Conservation (phyloP, 371 early-diverging fungal species). For the Rhizopus delemar region DNA sequence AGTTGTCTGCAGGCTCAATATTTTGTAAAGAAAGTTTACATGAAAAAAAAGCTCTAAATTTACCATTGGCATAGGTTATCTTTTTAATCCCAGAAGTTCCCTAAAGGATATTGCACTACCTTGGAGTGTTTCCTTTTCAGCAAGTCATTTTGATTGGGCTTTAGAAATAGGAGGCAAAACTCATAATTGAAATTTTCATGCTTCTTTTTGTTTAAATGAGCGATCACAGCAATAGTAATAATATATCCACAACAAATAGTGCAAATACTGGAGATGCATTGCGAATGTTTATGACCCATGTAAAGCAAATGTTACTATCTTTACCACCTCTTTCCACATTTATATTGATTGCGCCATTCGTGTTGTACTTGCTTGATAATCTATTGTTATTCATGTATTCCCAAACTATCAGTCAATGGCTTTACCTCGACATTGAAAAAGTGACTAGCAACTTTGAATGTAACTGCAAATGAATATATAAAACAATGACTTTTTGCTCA, state of each 20-base stretch:
- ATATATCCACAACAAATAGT: slow-evolving; percentile 1
- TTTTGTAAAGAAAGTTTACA: too few relatives aligned
- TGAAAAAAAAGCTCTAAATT: too few relatives aligned
- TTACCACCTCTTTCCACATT: slow-evolving; percentile 23
- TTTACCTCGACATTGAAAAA: slow-evolving; percentile 10
- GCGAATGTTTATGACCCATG: slow-evolving; percentile 17
- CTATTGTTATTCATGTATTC: slow-evolving; percentile 1
- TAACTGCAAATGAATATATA: neutral
- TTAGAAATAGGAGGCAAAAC: neutral
- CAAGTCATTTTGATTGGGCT: neutral
- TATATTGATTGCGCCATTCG: slow-evolving; percentile 8
- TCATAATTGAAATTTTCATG: neutral
- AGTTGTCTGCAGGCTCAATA: too few relatives aligned
- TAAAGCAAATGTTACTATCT: slow-evolving; percentile 18
- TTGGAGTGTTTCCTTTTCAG: too few relatives aligned
- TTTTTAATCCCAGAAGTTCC: too few relatives aligned
- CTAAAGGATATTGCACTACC: too few relatives aligned
- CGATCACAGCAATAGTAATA: neutral
- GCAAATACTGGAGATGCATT: slow-evolving; percentile 19
- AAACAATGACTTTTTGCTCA: neutral
- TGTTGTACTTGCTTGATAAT: slow-evolving; percentile 15
- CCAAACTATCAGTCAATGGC: slow-evolving; percentile 9
- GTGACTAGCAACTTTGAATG: slow-evolving; percentile 5
- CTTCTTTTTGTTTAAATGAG: slow-evolving; percentile 1
- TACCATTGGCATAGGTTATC: too few relatives aligned